Evolutionary conservation across 176 grass and related monocot species (phyloP).

Genomic region (Secale cereale): DNA sequence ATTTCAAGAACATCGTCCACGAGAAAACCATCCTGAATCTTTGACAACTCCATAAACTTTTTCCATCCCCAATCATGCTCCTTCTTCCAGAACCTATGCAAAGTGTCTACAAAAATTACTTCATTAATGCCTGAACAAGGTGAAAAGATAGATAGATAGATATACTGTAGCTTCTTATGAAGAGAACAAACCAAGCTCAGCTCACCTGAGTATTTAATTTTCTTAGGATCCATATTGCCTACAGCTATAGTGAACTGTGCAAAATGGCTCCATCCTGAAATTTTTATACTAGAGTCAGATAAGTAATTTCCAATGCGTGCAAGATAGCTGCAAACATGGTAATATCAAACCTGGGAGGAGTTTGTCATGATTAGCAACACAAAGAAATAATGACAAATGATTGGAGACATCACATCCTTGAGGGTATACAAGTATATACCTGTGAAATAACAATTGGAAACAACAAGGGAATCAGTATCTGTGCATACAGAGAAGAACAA

Average conservation of each 20-base stretch:
- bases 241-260: conserved; percentile 98
- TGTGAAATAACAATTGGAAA: conserved; percentile 40
- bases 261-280: conserved; percentile 96
- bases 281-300: conserved; percentile 15
- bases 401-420: conserved; percentile 97
- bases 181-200: conserved; percentile 31
- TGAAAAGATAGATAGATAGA: background rate
- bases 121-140: conserved; percentile 37
- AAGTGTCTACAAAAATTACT: conserved; percentile 80
- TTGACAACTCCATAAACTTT: conserved; percentile 98
- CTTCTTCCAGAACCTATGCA: conserved; percentile 99
- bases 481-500: background rate
- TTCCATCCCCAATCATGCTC: conserved; percentile 99
- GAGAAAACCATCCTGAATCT: conserved; percentile 94
- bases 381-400: conserved; percentile 97
- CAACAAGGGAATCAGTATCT: background rate
- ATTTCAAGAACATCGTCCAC: conserved; percentile 87
- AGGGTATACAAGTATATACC: conserved; percentile 99
- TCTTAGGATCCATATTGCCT: conserved; percentile 95
- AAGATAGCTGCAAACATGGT: conserved; percentile 19
- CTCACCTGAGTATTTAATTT: conserved; percentile 96
- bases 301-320: background rate
- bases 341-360: conserved; percentile 86
- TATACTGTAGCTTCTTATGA: conserved; percentile 17
- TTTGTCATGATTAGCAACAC: conserved; percentile 94